phyloP scores from a whole-genome alignment of 805 yeast species.

The Middelhovenomyces tepae region DNA sequence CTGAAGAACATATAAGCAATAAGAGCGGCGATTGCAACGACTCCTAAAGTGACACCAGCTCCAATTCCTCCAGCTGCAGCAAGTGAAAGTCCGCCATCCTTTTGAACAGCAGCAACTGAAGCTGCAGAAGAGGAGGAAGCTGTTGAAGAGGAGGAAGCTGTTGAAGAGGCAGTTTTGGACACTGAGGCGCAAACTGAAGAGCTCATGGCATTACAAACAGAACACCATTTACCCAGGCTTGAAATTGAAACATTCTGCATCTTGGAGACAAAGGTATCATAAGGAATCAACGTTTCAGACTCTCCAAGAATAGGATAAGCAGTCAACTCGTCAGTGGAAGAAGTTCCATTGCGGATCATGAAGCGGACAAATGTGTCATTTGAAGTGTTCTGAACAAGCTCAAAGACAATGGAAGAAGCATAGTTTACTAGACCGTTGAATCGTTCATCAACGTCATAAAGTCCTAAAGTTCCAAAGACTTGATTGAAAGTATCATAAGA shows the following conservation, averaged over 20 bases:
- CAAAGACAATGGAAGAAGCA: slow-evolving; percentile 40
- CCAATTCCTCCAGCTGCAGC: slow-evolving; percentile 47
- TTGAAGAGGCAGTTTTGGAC: slow-evolving; percentile 19
- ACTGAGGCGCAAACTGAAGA: slow-evolving; percentile 23
- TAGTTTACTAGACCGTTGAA: slow-evolving; percentile 42
- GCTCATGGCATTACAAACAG: slow-evolving; percentile 27
- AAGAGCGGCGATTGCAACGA: slow-evolving; percentile 29
- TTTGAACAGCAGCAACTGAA: neutral
- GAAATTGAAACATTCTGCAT: slow-evolving; percentile 25
- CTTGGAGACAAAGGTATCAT: slow-evolving; percentile 29
- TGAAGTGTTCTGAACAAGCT: slow-evolving; percentile 24
- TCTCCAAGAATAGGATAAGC: slow-evolving; percentile 34
- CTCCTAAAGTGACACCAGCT: slow-evolving; percentile 39
- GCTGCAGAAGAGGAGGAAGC: slow-evolving; percentile 12
- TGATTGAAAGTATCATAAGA: slow-evolving; percentile 39
- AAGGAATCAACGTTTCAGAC: slow-evolving; percentile 26
- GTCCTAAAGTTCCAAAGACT: slow-evolving; percentile 29
- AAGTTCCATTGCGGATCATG: slow-evolving; percentile 40
- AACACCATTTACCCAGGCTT: slow-evolving; percentile 33
- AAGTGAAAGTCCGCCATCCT: slow-evolving; percentile 14
- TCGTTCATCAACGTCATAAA: slow-evolving; percentile 26
- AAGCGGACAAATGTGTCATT: slow-evolving; percentile 33
- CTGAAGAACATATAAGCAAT: slow-evolving; percentile 21
- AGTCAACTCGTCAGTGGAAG: slow-evolving; percentile 24
- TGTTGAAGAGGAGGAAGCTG: slow-evolving; percentile 17